Conservation (phyloP, 2,329 filamentous ascomycete genomes). For the Alternaria infectoria region DNA sequence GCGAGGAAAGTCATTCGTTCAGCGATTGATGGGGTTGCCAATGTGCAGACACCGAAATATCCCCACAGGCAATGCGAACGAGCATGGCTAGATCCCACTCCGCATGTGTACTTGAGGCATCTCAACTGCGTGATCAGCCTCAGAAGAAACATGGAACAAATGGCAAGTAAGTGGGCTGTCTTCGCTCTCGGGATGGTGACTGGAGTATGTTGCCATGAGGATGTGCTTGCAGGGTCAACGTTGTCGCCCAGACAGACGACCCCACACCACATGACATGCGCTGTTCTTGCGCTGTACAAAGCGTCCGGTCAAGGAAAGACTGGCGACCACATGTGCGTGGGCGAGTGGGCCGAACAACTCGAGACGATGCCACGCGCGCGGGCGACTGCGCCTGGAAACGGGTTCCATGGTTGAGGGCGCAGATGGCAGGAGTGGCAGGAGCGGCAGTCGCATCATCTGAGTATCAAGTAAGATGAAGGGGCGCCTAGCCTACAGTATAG, state of each 20-base stretch:
- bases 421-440: not conserved
- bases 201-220: not conserved
- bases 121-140: not conserved
- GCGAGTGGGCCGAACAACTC: conserved; percentile 6
- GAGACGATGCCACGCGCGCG: not conserved
- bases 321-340: not conserved
- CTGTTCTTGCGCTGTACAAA: conserved; percentile 13
- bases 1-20: not conserved
- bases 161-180: not conserved
- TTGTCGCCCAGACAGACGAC: conserved; percentile 1
- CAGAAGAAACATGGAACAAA: not conserved
- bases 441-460: not conserved
- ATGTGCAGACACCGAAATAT: not conserved
- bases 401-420: not conserved
- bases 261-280: conserved; percentile 3
- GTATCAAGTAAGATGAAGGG: not conserved
- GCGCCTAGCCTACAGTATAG: not conserved
- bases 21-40: not conserved
- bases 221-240: not conserved
- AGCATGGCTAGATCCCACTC: not conserved
- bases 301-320: not conserved
- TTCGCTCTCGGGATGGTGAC: not conserved
- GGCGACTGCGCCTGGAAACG: not conserved
- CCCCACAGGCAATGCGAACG: not conserved
- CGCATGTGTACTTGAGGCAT: not conserved